Evolutionary conservation across 2,329 filamentous ascomycete species (phyloP).

Genomic region (Lecanicillium sp.): DNA sequence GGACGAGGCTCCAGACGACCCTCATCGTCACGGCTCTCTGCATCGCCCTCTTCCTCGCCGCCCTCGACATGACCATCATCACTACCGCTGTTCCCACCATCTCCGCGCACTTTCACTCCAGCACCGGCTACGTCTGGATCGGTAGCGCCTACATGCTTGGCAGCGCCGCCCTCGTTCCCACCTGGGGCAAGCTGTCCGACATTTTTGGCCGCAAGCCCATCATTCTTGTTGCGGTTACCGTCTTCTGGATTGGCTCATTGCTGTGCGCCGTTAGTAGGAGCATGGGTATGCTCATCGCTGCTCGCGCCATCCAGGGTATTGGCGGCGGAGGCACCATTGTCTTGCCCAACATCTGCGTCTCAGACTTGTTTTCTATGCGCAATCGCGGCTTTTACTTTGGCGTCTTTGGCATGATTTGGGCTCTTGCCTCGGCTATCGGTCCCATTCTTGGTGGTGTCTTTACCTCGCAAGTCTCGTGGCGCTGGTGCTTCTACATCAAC

Average conservation of each 20-base stretch:
- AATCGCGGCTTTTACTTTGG: conserved; percentile 44
- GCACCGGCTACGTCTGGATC: conserved; percentile 69
- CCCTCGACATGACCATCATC: conserved; percentile 53
- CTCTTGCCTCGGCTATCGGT: conserved; percentile 55
- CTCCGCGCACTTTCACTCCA: conserved; percentile 53
- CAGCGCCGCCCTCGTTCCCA: conserved; percentile 56
- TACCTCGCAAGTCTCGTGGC: conserved; percentile 54
- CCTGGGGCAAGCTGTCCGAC: conserved; percentile 59
- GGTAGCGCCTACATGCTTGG: conserved; percentile 66
- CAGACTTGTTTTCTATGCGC: conserved; percentile 46
- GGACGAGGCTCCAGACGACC: conserved; percentile 29
- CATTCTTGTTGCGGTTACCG: conserved; percentile 38
- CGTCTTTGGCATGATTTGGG: conserved; percentile 50
- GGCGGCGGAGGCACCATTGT: conserved; percentile 50
- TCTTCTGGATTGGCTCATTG: conserved; percentile 48
- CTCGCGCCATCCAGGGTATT: conserved; percentile 47
- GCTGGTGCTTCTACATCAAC: conserved; percentile 66
- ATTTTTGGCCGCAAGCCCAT: conserved; percentile 51
- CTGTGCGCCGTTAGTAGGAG: conserved; percentile 41
- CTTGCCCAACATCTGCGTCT: conserved; percentile 51
- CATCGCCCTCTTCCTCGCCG: conserved; percentile 41
- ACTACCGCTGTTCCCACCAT: conserved; percentile 62
- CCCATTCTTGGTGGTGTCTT: conserved; percentile 63
- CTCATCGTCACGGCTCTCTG: conserved; percentile 34
- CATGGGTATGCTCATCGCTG: conserved; percentile 45